Conservation (phyloP, 2,329 filamentous ascomycete species). For the Sclerotinia borealis region DNA sequence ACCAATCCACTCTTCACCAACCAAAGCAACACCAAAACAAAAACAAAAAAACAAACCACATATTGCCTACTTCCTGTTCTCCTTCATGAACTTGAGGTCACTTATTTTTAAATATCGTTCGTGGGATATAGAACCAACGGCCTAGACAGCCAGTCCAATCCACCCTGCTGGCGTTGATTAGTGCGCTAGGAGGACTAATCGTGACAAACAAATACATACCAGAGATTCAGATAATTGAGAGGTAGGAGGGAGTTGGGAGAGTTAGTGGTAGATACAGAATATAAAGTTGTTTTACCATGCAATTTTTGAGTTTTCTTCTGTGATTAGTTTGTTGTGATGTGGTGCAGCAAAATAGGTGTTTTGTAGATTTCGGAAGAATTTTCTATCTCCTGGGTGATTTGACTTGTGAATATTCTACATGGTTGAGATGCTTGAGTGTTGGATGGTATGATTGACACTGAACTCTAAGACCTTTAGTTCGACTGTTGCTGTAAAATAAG, state of each 20-base stretch:
- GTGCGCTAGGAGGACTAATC: constrained; percentile 36
- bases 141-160: constrained; percentile 36
- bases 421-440: too few species aligned
- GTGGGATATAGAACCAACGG: constrained; percentile 34
- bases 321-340: too few species aligned
- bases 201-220: constrained; percentile 30
- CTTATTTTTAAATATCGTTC: constrained; percentile 35
- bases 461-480: too few species aligned
- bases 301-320: too few species aligned
- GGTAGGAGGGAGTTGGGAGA: background rate
- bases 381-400: too few species aligned
- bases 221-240: background rate
- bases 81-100: constrained; percentile 34
- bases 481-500: background rate
- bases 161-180: constrained; percentile 34
- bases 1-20: background rate
- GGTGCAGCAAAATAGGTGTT: too few species aligned
- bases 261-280: too few species aligned
- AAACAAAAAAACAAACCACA: constrained; percentile 29
- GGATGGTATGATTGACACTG: too few species aligned
- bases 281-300: too few species aligned
- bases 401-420: too few species aligned
- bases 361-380: too few species aligned
- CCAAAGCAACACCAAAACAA: background rate
- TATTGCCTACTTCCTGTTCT: constrained; percentile 35